Evolutionary conservation across 164 flowering plant genomes (phyloP).

Genomic region (Macadamia tetraphylla): DNA sequence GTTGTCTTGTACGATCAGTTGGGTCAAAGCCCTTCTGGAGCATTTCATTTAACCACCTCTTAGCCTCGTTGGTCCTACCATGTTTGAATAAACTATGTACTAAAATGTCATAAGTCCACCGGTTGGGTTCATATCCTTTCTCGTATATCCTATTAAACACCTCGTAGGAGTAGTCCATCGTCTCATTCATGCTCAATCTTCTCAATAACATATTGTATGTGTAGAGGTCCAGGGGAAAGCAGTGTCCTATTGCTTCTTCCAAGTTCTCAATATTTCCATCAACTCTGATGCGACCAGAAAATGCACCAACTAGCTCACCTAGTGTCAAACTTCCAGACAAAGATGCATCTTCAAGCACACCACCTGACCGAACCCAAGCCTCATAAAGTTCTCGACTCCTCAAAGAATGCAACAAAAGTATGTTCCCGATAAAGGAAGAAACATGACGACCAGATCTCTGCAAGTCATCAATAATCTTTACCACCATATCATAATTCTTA

Average conservation of each 20-base stretch:
- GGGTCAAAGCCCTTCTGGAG: constrained; percentile 31
- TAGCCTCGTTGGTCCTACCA: constrained; percentile 51
- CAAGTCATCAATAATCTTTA: constrained; percentile 42
- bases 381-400: constrained; percentile 26
- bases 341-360: constrained; percentile 15
- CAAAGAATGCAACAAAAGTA: constrained; percentile 47
- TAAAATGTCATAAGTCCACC: constrained; percentile 55
- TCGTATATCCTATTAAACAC: constrained; percentile 34
- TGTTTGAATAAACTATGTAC: constrained; percentile 39
- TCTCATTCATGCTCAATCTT: constrained; percentile 24
- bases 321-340: constrained; percentile 27
- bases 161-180: constrained; percentile 35
- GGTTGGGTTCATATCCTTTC: constrained; percentile 63
- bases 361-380: constrained; percentile 43
- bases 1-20: constrained; percentile 4
- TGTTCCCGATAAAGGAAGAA: constrained; percentile 69
- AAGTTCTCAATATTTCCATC: constrained; percentile 24
- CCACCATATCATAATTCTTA: constrained; percentile 33
- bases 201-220: constrained; percentile 68
- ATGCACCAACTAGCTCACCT: constrained; percentile 44
- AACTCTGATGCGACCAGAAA: constrained; percentile 34
- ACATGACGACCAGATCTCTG: constrained; percentile 35
- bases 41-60: constrained; percentile 48
- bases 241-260: constrained; percentile 44
- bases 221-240: constrained; percentile 46